A percentile compares a stretch with the other conserved stretches of the same genome.
phyloP scores from a whole-genome alignment of 805 yeast genomes.

The Cyberlindnera saturnus region DNA sequence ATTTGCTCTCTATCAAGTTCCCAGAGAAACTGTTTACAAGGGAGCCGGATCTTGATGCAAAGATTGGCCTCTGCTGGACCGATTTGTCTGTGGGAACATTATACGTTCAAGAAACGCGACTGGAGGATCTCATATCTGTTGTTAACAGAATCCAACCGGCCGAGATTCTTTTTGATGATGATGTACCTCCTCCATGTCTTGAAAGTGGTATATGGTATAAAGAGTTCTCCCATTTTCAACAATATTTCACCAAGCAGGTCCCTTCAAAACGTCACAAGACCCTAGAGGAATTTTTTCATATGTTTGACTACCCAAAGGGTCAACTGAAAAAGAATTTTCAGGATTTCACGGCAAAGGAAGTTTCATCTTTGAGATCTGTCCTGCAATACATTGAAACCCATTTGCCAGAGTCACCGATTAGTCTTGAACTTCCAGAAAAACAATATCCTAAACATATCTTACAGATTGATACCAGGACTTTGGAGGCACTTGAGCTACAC shows the following conservation, averaged over 20 bases:
- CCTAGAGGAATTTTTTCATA: constrained; percentile 29
- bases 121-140: constrained; percentile 60
- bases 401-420: constrained; percentile 59
- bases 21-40: constrained; percentile 41
- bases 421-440: constrained; percentile 61
- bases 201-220: constrained; percentile 48
- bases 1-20: constrained; percentile 56
- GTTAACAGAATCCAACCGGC: constrained; percentile 74
- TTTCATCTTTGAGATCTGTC: constrained; percentile 55
- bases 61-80: constrained; percentile 78
- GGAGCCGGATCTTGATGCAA: constrained; percentile 33
- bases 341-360: constrained; percentile 39
- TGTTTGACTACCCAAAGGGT: constrained; percentile 32
- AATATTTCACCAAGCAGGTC: constrained; percentile 52
- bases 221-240: constrained; percentile 50
- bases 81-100: constrained; percentile 83
- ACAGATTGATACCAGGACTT: constrained; percentile 77
- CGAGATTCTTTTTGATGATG: constrained; percentile 61
- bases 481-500: constrained; percentile 69
- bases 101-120: constrained; percentile 56
- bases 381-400: constrained; percentile 67
- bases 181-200: constrained; percentile 33
- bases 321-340: constrained; percentile 22
- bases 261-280: constrained; percentile 35
- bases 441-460: constrained; percentile 47